These are phyloP conservation scores for Wallacemonas sp. DNA, from an alignment of 208 protist genomes.

Conservation along the genomic window DNA sequence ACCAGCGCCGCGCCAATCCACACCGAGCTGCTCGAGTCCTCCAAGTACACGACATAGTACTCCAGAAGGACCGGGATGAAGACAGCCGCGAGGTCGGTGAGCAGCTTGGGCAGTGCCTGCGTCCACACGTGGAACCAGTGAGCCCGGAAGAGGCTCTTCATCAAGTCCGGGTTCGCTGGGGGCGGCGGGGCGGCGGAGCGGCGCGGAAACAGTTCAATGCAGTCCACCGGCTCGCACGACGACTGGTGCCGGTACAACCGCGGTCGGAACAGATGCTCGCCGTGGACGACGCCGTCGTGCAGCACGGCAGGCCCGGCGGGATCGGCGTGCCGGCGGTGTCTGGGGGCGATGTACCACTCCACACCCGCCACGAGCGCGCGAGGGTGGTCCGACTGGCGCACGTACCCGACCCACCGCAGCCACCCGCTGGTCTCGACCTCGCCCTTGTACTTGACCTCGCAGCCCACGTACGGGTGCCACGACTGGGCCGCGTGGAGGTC, in stretches of 20 bases:
- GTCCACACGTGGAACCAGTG: conserved; percentile 38
- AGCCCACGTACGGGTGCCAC: conserved; percentile 37
- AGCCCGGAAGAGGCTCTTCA: conserved; percentile 28
- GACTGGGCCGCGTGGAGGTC: conserved; percentile 28
- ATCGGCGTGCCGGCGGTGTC: conserved; percentile 22
- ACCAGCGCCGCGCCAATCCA: conserved; percentile 27
- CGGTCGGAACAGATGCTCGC: conserved; percentile 41
- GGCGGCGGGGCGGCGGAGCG: conserved; percentile 16
- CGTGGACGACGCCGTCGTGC: conserved; percentile 47
- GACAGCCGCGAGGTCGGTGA: conserved; percentile 28
- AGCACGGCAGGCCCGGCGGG: conserved; percentile 4
- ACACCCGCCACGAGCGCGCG: conserved; percentile 39
- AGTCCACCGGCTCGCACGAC: conserved; percentile 43
- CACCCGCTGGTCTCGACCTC: conserved; percentile 36
- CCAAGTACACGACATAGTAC: conserved; percentile 44
- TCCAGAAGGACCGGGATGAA: conserved; percentile 41
- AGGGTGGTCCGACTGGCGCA: conserved; percentile 42
- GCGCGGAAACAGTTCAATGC: conserved; percentile 22
- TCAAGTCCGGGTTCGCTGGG: conserved; percentile 17
- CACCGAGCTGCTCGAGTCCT: conserved; percentile 22
- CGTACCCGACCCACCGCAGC: conserved; percentile 54
- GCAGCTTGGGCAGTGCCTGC: conserved; percentile 35
- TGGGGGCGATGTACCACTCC: conserved; percentile 44
- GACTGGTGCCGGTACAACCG: conserved; percentile 14
- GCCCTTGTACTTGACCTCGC: conserved; percentile 31